Conservation (phyloP, 768 basidiomycete genomes). For the Tephrocybe sp. region DNA sequence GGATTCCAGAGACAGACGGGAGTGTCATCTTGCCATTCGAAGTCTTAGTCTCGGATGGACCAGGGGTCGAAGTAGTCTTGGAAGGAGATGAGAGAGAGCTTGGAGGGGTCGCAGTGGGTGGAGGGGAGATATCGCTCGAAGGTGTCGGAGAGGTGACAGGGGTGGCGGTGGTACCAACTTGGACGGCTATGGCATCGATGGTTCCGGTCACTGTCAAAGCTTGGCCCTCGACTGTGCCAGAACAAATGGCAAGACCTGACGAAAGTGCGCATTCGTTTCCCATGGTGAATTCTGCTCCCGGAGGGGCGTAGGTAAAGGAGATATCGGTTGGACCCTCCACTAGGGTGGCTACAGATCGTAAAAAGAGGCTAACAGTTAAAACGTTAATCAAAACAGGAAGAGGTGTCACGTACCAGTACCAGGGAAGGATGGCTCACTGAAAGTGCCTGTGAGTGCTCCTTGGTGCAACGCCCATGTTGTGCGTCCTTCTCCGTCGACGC, state of each 20-base stretch:
- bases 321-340: conserved; percentile 23
- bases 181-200: conserved; percentile 10
- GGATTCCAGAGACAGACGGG: conserved; percentile 7
- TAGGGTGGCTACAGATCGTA: conserved; percentile 20
- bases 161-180: conserved; percentile 17
- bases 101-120: neutral
- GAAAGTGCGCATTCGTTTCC: conserved; percentile 19
- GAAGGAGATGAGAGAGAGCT: conserved; percentile 11
- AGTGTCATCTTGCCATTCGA: conserved; percentile 2
- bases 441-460: conserved; percentile 15
- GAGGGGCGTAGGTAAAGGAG: conserved; percentile 19
- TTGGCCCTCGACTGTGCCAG: conserved; percentile 14
- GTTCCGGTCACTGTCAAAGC: conserved; percentile 19
- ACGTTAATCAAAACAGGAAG: neutral
- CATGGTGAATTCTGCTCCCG: conserved; percentile 13
- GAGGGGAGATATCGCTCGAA: neutral
- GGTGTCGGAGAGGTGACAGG: neutral
- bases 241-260: conserved; percentile 20
- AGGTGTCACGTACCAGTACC: conserved; percentile 19
- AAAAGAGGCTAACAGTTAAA: neutral
- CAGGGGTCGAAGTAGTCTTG: conserved; percentile 13
- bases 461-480: conserved; percentile 26
- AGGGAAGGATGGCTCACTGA: conserved; percentile 10
- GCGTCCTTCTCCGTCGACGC: conserved; percentile 22
- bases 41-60: conserved; percentile 16